Base-by-base conservation (phyloP, 2,329 filamentous ascomycete species). In the Sarocladiaceae sp. region DNA sequence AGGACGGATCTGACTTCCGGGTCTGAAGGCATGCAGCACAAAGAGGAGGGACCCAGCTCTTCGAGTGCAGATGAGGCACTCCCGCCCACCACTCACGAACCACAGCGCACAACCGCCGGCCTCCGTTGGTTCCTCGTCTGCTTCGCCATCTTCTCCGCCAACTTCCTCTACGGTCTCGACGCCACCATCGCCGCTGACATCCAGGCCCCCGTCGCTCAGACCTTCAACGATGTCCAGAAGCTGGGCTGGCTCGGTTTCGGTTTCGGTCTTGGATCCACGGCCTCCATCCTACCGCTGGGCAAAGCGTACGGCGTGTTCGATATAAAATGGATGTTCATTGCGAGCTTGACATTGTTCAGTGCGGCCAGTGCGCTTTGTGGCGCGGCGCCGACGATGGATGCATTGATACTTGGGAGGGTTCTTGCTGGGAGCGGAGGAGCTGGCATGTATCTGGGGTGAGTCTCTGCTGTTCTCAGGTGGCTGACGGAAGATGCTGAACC, bases 151-250 rank as follows among this genome's bases (percentile, higher is more conserved):
- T 16, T 24, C 6, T 39, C 34, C 20, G 5, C 19, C 10, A 31
- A n/a, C 20, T 50, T 69, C 19, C 64, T 72, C 3, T 70, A 70
- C 49, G 60, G 61, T 10, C 56, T 70, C 23, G 65, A 69, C 54
- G 70, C 64, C 33, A 76, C 71, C 2, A 69, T 76, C 34, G 61
- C 69, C 0, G 72, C 71, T 19, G 65, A 69, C 50, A 60, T 53
- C 19, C 48, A 51, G 27, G 48, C 44, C 16, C 45, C 51, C 1
- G 47, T 54, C 2, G 50, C 50, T 3, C 45, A 49, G 23, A 46
- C 27, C 11, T 52, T 53, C 33, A 46, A 47, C 44, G 51, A 53
- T 33, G 51, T 51, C 12, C 45, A 45, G 5, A 47, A 53, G 27
- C 43, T 54, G 12, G 51, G 48, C 15, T 52, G 52, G 52, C 48